phyloP scores from a whole-genome alignment of 2,329 filamentous ascomycete genomes.

The Colletotrichum plurivorum region DNA sequence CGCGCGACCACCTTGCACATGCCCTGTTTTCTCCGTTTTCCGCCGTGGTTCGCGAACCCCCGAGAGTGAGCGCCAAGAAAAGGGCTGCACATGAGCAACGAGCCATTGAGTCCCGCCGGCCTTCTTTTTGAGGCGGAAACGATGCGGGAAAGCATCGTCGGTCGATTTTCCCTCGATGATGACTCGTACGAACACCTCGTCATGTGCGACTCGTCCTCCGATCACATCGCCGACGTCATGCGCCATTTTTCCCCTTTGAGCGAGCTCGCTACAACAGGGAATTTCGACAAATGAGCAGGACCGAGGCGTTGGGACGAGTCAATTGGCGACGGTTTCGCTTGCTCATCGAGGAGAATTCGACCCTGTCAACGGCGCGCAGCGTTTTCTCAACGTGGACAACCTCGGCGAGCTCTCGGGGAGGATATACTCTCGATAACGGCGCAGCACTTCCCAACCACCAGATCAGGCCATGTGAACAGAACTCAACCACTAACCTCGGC shows the following conservation, averaged over 20 bases:
- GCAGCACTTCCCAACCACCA: conserved; percentile 4
- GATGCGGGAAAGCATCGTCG: background rate
- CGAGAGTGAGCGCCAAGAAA: conserved; percentile 6
- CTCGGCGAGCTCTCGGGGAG: background rate
- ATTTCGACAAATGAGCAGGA: conserved; percentile 18
- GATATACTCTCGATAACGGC: background rate
- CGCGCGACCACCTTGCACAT: background rate
- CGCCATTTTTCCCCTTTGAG: conserved; percentile 50
- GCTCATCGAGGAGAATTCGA: background rate
- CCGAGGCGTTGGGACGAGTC: conserved; percentile 1
- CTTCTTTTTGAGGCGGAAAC: background rate
- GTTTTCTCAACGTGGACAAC: background rate
- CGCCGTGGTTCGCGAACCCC: conserved; percentile 31
- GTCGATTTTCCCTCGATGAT: background rate
- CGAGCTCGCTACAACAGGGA: conserved; percentile 21
- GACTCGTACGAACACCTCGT: background rate
- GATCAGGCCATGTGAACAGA: conserved; percentile 5
- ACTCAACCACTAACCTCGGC: conserved; percentile 37
- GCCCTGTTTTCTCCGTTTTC: background rate
- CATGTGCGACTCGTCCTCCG: background rate
- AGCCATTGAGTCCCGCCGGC: conserved; percentile 33
- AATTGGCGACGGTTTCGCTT: background rate
- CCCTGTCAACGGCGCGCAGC: background rate
- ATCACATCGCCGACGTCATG: conserved; percentile 39
- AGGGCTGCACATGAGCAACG: background rate